Evolutionary conservation across 2,329 filamentous ascomycete species (phyloP), one percentile per base, ranked within the genome.

Genomic region (Knufia fluminis): DNA sequence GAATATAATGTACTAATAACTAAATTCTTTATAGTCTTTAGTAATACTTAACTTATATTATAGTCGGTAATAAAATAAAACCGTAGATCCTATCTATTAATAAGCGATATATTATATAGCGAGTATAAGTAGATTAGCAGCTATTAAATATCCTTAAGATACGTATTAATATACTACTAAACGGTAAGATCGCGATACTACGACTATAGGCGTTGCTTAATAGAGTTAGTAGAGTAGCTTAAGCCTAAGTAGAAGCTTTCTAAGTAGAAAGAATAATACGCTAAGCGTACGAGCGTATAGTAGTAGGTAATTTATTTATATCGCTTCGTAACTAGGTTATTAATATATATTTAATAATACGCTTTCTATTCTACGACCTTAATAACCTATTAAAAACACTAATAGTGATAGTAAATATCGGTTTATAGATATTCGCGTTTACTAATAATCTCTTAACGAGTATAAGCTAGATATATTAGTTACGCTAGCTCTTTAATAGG

Each of bases 281-380:
- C 54, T 26, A 52, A 40, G 14, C 43, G 50, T 9, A 56, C 43
- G 12, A 54, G 35, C 2, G 54, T 56, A 26, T 54, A 36, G 40
- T 39, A 51, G 48, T 56, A 53, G 19, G 48, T 53, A 17, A 56
- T 48, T 17, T 48, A 46, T 6, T 50, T 52, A 31, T 50, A 56
- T 19, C 40, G 33, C 38, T 54, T 54, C 9, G 50, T 38, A 17
- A 26, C 32, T 12, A 53, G 28, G 2, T 42, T 26, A 3, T 46
- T 19, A n/a, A 56, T 24, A 38, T 56, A 50, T 38, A 12, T 31
- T 42, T 51, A 44, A 42, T 52, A 56, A 48, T 56, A 52, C 23
- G 40, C 23, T 20, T 56, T 46, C 46, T 39, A 56, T 24, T 45
- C 32, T 23, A 50, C 42, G n/a, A 20, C 12, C 31, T 49, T 40